Evolutionary conservation across 768 basidiomycete genomes (phyloP), one percentile per base, ranked within the genome.

Genomic region (Boletus bicolor): DNA sequence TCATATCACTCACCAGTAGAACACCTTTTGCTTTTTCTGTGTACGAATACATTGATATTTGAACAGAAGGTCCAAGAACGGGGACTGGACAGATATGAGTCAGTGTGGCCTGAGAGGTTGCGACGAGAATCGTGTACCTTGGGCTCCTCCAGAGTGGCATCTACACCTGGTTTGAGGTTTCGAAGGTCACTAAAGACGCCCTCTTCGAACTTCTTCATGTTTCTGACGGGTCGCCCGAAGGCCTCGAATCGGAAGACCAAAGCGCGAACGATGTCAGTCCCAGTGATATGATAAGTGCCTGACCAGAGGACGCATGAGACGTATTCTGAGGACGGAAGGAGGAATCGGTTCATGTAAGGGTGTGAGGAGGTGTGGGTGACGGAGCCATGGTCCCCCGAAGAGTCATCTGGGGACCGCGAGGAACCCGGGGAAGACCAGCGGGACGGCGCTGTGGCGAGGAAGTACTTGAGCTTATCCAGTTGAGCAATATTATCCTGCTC

Each of bases 1-100:
- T 41, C 49, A 45, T 38, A 21, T 1, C 26, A 76, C 86, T 52
- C 62, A 91, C 94, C 95, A 98, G 71, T 91, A 97, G 68, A 97
- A 98, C n/a, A 98, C 95, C 72, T 98, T 94, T 76, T 96, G 95
- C 76, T 97, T 98, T 81, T 97, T 98, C 71, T 98, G 95, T 1
- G 95, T 98, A 38, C 95, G 85, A 62, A 98, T 97, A 69, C 94
- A 96, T 68, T 95, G 93, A 64, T 91, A 94, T 72, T 95, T 94
- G 83, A 97, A 97, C 10, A 98, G 75, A 28, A 95, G 80, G 64
- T 98, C 95, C 17, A 98, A 79, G 75, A 98, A 95, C 0, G 90
- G 88, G 44, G 91, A 91, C 94, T 96, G 66, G 14, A 55, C 26
- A 11, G 42, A 30, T 21, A 24, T 60, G 42, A 44, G 51, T 41